Base-by-base conservation (phyloP, 495 filamentous ascomycete genomes). In the Lichenothelia convexa region DNA sequence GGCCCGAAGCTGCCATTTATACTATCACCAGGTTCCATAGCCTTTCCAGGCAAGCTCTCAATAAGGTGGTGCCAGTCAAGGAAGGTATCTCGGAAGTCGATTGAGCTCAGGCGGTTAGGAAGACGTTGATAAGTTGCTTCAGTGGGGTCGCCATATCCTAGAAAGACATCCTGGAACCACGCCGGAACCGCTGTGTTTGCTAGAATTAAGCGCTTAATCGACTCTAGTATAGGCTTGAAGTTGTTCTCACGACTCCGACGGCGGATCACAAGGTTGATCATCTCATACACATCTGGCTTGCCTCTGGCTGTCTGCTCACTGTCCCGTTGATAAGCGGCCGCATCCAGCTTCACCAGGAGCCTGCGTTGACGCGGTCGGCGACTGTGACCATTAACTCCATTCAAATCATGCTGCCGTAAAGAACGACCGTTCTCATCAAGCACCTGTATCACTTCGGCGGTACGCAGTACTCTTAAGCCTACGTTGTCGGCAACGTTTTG, bases 141-240 rank as follows among this genome's bases (percentile, higher is more conserved):
- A 17, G 81, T 69, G 23, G 89, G 87, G 55, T 95, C 84, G 18
- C 91, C 89, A 59, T 87, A 93, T 5, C 89, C 89, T 12, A 99
- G 67, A 59, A 99, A 95, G 5, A 94, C 86, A 37, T 95, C 89
- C 47, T 92, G 82, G 21, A 99, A 61, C 89, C 89, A 99, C 9
- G 77, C 68, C 2, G 91, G 84, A 27, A 93, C 68, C 5, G 81
- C 75, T 18, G 91, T 73, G 41, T 93, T 80, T 2, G 85, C 82
- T 19, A 93, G 66, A 3, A 82, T 76, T 18, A 99, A 69, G 33
- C 73, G 80, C 48, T 76, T 76, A 50, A 99, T 89, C 0, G 85
- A 92, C 41, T 93, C 79, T 13, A 99, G 63, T 15, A 95, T 75
- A 7, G 85, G 75, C 48, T 83, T 94, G 69, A 94, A 99, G 54